These are phyloP conservation scores for Marsdenia floribunda DNA, from an alignment of 257 asterid genomes.

Conservation along the genomic window DNA sequence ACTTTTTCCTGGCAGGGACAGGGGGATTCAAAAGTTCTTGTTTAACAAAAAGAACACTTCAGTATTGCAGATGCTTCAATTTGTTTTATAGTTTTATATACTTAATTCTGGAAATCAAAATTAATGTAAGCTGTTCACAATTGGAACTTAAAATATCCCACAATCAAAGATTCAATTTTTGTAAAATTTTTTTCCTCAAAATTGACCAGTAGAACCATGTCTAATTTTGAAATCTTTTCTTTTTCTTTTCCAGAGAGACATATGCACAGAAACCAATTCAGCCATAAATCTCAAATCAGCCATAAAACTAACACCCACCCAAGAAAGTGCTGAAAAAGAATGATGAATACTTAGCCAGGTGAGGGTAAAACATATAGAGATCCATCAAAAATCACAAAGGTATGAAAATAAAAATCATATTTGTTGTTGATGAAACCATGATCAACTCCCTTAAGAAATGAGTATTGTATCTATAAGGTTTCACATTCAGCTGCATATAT, in stretches of 20 bases:
- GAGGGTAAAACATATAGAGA: not conserved
- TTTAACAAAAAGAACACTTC: not conserved
- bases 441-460: constrained; percentile 12
- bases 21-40: not conserved
- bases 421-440: not conserved
- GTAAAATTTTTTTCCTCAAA: not conserved
- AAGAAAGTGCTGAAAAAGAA: not conserved
- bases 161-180: not conserved
- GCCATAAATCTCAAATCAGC: not conserved
- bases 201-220: not conserved
- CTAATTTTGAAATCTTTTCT: not conserved
- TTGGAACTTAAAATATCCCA: not conserved
- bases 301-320: not conserved
- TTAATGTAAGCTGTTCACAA: not conserved
- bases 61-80: not conserved
- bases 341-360: not conserved
- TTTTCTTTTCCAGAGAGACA: not conserved
- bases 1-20: too few relatives aligned
- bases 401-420: not conserved
- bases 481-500: constrained; percentile 14
- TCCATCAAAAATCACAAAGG: not conserved
- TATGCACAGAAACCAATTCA: not conserved
- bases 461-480: constrained; percentile 37
- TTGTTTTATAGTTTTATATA: not conserved
- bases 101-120: not conserved